Evolutionary conservation across 2,329 filamentous ascomycete species (phyloP).

Genomic region (Phaeosphaeriaceae sp.): DNA sequence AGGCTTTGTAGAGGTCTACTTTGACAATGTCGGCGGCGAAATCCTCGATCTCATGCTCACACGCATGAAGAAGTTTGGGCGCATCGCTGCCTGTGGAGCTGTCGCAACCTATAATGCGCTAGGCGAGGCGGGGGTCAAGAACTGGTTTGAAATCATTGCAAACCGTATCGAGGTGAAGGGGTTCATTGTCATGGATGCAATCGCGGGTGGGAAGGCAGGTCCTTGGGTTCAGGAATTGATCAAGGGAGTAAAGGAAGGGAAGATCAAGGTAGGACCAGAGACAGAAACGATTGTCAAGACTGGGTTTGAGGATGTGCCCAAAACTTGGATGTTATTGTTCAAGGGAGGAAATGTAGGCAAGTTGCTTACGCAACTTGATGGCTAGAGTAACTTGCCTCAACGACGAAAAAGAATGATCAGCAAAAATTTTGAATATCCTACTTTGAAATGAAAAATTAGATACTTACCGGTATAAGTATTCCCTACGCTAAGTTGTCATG

Average conservation of each 20-base stretch:
- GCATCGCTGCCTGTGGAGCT: slow-evolving; percentile 53
- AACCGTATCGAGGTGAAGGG: slow-evolving; percentile 54
- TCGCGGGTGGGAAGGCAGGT: slow-evolving; percentile 35
- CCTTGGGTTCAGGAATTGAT: slow-evolving; percentile 31
- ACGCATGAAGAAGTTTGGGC: slow-evolving; percentile 50
- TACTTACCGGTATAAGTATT: too few species aligned
- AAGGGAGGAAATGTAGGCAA: slow-evolving; percentile 57
- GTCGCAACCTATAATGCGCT: slow-evolving; percentile 52
- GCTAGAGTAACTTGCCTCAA: neutral
- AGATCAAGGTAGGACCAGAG: slow-evolving; percentile 53
- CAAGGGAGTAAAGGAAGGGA: slow-evolving; percentile 50
- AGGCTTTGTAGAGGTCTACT: slow-evolving; percentile 60
- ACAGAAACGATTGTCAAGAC: slow-evolving; percentile 57
- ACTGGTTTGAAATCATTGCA: slow-evolving; percentile 52
- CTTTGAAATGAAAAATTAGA: too few species aligned
- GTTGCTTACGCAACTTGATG: slow-evolving; percentile 49
- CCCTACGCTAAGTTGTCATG: too few species aligned
- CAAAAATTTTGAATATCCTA: too few species aligned
- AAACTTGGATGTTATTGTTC: slow-evolving; percentile 58
- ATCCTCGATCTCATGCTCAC: slow-evolving; percentile 56
- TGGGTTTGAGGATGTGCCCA: slow-evolving; percentile 57
- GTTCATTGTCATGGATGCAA: slow-evolving; percentile 53
- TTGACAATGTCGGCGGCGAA: slow-evolving; percentile 59
- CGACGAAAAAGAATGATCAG: neutral
- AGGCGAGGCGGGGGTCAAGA: slow-evolving; percentile 44